Evolutionary conservation across 805 yeast species (phyloP).

Genomic region (Cyberlindnera xylosilytica): DNA sequence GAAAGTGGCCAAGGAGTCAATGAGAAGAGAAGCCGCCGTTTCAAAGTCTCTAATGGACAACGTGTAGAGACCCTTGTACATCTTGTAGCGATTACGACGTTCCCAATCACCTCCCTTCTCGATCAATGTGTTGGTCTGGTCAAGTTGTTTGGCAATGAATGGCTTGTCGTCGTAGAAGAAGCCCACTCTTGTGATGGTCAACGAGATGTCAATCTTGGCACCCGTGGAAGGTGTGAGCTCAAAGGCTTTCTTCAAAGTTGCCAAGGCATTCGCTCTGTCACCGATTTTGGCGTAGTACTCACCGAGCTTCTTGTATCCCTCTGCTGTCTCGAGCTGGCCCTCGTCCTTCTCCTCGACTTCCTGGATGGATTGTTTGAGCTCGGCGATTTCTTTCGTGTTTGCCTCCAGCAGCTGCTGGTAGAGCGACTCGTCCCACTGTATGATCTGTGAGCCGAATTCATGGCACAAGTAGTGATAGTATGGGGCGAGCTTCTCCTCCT

Average conservation of each 20-base stretch:
- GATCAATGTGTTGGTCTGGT: constrained; percentile 67
- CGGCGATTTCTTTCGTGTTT: constrained; percentile 54
- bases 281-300: constrained; percentile 86
- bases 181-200: constrained; percentile 85
- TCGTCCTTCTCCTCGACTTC: constrained; percentile 62
- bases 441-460: constrained; percentile 35
- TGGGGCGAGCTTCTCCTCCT: constrained; percentile 69
- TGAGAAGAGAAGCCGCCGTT: constrained; percentile 80
- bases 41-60: constrained; percentile 82
- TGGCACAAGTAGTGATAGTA: constrained; percentile 68
- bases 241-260: constrained; percentile 66
- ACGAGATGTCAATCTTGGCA: constrained; percentile 78
- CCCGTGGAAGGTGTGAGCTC: constrained; percentile 85
- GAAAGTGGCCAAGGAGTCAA: constrained; percentile 92
- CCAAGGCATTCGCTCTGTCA: constrained; percentile 67
- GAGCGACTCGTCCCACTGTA: constrained; percentile 59
- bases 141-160: constrained; percentile 68
- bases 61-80: constrained; percentile 81
- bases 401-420: constrained; percentile 47
- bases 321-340: constrained; percentile 80
- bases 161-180: constrained; percentile 79
- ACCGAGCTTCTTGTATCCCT: constrained; percentile 75
- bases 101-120: constrained; percentile 99
- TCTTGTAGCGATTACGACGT: constrained; percentile 90
- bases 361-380: constrained; percentile 41